Percentiles rank a stretch among this genome's conserved stretches.
Evolutionary conservation across 352 stramenopile genomes (phyloP).

Genomic region (Phytophthora pistaciae): DNA sequence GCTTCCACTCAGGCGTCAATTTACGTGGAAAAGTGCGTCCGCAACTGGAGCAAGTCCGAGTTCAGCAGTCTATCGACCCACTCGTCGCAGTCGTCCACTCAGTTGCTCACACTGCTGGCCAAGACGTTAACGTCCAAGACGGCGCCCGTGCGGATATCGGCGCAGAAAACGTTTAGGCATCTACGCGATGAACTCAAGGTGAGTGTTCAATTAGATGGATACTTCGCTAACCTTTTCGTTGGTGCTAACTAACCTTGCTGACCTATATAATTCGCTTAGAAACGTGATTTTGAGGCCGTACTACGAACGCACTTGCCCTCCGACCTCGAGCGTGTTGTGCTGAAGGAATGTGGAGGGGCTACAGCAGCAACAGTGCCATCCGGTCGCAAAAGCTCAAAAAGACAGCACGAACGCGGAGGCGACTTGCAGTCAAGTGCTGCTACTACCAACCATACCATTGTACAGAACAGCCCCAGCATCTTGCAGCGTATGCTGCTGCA

Average conservation of each 20-base stretch:
- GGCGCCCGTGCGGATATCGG: constrained; percentile 51
- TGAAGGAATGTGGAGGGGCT: constrained; percentile 8
- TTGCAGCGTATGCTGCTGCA: constrained; percentile 70
- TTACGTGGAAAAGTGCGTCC: constrained; percentile 71
- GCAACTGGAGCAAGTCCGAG: constrained; percentile 42
- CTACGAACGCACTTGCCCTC: constrained; percentile 8
- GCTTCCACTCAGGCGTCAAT: constrained; percentile 46
- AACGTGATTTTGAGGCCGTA: constrained; percentile 8
- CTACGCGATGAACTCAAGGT: constrained; percentile 55
- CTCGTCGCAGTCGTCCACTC: constrained; percentile 17
- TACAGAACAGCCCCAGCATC: constrained; percentile 48
- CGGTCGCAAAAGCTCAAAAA: constrained; percentile 1
- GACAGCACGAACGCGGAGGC: not conserved
- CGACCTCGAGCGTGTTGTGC: constrained; percentile 4
- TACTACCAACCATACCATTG: constrained; percentile 6
- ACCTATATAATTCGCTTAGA: constrained; percentile 8
- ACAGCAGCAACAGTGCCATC: not conserved
- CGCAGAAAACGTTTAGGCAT: constrained; percentile 50
- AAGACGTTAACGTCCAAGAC: constrained; percentile 53
- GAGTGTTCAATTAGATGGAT: not conserved
- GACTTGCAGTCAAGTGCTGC: not conserved
- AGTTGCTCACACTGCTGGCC: constrained; percentile 36
- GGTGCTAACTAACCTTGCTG: not conserved
- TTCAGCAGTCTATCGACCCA: constrained; percentile 34
- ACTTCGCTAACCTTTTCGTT: not conserved